Evolutionary conservation across 2,329 filamentous ascomycete genomes (phyloP), one percentile per base, ranked within the genome.

Genomic region (Colletotrichum siamense): DNA sequence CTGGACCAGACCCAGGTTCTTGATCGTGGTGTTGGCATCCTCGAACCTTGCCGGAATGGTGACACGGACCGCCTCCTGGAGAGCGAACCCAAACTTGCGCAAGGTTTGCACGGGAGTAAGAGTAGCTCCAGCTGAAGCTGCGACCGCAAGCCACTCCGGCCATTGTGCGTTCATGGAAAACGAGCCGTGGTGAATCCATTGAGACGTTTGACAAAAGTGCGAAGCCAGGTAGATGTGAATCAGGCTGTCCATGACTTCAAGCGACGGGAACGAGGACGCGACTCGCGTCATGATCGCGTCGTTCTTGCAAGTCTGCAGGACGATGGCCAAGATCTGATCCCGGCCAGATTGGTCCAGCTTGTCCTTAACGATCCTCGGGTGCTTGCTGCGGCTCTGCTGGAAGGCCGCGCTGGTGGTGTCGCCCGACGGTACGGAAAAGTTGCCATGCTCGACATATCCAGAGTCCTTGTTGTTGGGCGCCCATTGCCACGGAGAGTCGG

Each of bases 281-380:
- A 91, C 90, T 66, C 86, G 89, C 75, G 81, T 88, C 83, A 83
- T 89, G 84, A 83, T 89, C 79, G 84, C 84, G 77, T 86, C 86
- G 52, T 86, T 86, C 63, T 89, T 89, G 79, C 90, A 93, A 6
- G 89, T 91, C 66, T 88, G 87, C 44, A 95, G 84, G 2, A 95
- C 90, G 74, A 94, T 88, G 13, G 90, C 92, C 71, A 95, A 85
- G 2, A 94, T 88, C 63, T 88, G 89, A 81, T 95, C 94, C 5
- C 92, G 89, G 24, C 86, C 87, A 8, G 88, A 84, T 28, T 84
- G 81, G 32, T 88, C 86, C 22, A 91, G 79, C 61, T 84, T 87
- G 57, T 89, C 87, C 4, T 83, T 80, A 55, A 88, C 79, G 15
- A 88, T 83, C 63, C 85, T 84, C 77, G 86, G 83, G 22, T 86